Percentiles rank a stretch among this genome's conserved stretches.
These are phyloP conservation scores for Penicillium sclerotigenum DNA, from an alignment of 2,329 filamentous ascomycete genomes.

Conservation along the genomic window DNA sequence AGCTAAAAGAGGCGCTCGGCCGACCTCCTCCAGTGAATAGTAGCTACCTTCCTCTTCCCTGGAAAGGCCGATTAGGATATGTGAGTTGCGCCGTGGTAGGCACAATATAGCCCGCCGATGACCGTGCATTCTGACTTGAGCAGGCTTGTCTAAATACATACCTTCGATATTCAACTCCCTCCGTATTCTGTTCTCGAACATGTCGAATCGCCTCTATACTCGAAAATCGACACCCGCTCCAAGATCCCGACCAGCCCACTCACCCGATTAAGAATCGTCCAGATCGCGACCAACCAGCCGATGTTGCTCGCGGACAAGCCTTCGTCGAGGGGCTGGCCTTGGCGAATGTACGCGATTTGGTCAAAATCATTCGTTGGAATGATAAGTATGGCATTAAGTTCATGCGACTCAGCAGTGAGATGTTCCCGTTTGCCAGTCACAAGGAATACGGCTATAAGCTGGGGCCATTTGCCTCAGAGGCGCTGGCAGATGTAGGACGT, in stretches of 20 bases:
- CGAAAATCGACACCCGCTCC: slow-evolving; percentile 79
- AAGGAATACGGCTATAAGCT: slow-evolving; percentile 81
- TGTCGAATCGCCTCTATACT: slow-evolving; percentile 88
- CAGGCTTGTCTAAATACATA: slow-evolving; percentile 91
- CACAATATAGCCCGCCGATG: no score
- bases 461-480: slow-evolving; percentile 75
- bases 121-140: slow-evolving; percentile 1
- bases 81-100: slow-evolving; percentile 50
- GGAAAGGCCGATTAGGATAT: slow-evolving; percentile 87
- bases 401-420: slow-evolving; percentile 86
- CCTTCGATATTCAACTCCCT: slow-evolving; percentile 72
- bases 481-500: slow-evolving; percentile 70
- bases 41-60: slow-evolving; percentile 77
- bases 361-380: slow-evolving; percentile 89
- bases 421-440: slow-evolving; percentile 96
- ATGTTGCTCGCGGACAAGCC: slow-evolving; percentile 62
- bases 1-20: slow-evolving; percentile 56
- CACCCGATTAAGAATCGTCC: slow-evolving; percentile 84
- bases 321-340: slow-evolving; percentile 77
- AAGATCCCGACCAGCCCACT: slow-evolving; percentile 70
- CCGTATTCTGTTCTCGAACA: slow-evolving; percentile 86
- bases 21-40: slow-evolving; percentile 79
- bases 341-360: slow-evolving; percentile 76
- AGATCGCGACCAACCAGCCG: slow-evolving; percentile 67
- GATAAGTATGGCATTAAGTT: slow-evolving; percentile 89